These are phyloP conservation scores for Cyberlindnera veronae DNA, from an alignment of 805 yeast genomes.

Conservation along the genomic window DNA sequence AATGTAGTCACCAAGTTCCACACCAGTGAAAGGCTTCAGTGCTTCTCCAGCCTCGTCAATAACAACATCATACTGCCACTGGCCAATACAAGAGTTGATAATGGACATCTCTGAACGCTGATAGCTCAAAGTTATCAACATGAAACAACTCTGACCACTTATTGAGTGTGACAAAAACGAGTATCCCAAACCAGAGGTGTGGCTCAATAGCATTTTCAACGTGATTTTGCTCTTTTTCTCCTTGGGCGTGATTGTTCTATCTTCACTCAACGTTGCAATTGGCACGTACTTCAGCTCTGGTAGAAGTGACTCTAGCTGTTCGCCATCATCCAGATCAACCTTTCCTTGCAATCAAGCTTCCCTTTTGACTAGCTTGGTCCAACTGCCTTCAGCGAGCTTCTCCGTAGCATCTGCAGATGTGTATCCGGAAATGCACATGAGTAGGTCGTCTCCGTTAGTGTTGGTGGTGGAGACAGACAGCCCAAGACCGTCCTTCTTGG, in stretches of 20 bases:
- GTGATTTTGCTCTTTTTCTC: conserved; percentile 32
- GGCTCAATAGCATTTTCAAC: conserved; percentile 32
- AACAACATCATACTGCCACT: conserved; percentile 35
- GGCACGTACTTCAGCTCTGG: conserved; percentile 31
- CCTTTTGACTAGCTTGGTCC: no score
- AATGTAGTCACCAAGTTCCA: conserved; percentile 28
- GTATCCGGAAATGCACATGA: conserved; percentile 22
- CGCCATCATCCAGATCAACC: conserved; percentile 30
- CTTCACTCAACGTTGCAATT: conserved; percentile 24
- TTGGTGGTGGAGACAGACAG: conserved; percentile 11
- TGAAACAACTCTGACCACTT: conserved; percentile 22
- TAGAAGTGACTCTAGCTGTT: conserved; percentile 28
- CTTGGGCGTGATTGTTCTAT: conserved; percentile 23
- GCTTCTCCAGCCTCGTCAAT: conserved; percentile 37
- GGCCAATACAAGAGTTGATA: conserved; percentile 34
- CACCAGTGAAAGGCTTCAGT: conserved; percentile 29
- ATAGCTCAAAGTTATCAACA: conserved; percentile 19
- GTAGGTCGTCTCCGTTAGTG: conserved; percentile 16
- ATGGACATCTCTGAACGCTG: conserved; percentile 13
- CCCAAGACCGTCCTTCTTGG: no score
- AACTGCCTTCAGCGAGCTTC: no score
- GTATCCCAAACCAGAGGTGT: conserved; percentile 39
- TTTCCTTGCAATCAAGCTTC: no score
- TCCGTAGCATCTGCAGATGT: conserved; percentile 16
- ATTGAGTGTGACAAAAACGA: conserved; percentile 26